Conservation (phyloP, 441 rosid species). For the California macrophylla region DNA sequence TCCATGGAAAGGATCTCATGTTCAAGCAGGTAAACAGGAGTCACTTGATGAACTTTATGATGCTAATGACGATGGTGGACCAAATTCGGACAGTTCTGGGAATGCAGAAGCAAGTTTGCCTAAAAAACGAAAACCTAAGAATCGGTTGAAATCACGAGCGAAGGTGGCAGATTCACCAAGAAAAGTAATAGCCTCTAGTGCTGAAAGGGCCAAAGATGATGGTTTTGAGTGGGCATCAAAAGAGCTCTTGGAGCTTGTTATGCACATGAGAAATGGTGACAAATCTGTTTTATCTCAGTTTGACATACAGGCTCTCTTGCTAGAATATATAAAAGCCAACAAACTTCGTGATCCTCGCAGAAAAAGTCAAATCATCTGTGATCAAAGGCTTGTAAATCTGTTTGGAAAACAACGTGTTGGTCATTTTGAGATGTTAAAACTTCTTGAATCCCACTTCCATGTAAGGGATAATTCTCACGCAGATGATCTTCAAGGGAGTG, state of each 20-base stretch:
- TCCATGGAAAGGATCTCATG: constrained; percentile 48
- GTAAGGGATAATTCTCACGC: constrained; percentile 33
- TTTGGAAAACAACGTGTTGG: constrained; percentile 59
- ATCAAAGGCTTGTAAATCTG: constrained; percentile 53
- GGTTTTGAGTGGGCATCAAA: constrained; percentile 63
- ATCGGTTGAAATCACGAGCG: constrained; percentile 21
- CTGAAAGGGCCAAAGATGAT: constrained; percentile 29
- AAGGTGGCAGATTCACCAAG: constrained; percentile 23
- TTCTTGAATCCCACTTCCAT: constrained; percentile 69
- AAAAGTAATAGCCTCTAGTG: constrained; percentile 22
- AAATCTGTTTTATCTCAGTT: constrained; percentile 40
- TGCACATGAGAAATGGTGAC: constrained; percentile 72
- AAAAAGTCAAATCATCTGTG: constrained; percentile 54
- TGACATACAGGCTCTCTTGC: constrained; percentile 67
- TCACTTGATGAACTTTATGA: constrained; percentile 26
- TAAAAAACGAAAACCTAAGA: constrained; percentile 49
- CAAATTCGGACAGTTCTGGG: constrained; percentile 25
- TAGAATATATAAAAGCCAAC: constrained; percentile 54
- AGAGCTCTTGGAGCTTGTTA: constrained; percentile 79
- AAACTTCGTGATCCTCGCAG: constrained; percentile 62
- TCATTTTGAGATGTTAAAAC: constrained; percentile 80
- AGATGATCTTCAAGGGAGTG: constrained; percentile 28
- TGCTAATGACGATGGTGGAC: constrained; percentile 27
- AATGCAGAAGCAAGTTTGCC: constrained; percentile 31
- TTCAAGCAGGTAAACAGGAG: constrained; percentile 25